Base-by-base conservation (phyloP, 768 basidiomycete species). In the Butyriboletus loyo region DNA sequence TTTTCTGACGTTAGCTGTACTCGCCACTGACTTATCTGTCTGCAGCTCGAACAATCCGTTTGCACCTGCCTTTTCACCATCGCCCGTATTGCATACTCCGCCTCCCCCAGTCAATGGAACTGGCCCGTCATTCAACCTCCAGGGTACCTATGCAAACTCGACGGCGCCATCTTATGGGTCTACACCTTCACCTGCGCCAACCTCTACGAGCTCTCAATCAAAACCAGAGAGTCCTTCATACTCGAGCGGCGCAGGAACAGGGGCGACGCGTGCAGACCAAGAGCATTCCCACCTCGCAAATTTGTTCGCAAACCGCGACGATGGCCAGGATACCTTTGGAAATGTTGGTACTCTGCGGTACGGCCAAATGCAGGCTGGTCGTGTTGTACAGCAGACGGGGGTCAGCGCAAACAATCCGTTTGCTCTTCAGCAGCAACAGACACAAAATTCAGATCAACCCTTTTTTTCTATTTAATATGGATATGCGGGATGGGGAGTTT, bases 21-120 rank as follows among this genome's bases (percentile, higher is more conserved):
- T 52, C 30, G 37, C n/a, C 35, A 25, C 60, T 69, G 22, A 62
- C 69, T 53, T 52, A 14, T 62, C 62, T n/a, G 67, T 64, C 5
- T 69, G 58, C 60, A 91, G 92, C 9, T 87, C 92, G 32, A 98
- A 98, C 78, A 99, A 99, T 67, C 97, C 97, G 1, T 98, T 99
- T 63, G 95, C 93, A 0, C 65, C 76, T 56, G 52, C 70, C 22
- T 22, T 72, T 42, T 55, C 71, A 25, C 49, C 68, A 17, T 47
- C 68, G 24, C 61, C 72, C 8, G 62, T 67, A 22, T 47, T 71
- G 19, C 66, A 79, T 1, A 58, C 72, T 0, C 59, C 77, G 1
- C 67, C 73, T 9, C 44, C 69, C 59, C 52, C 66, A 66, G 28
- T 65, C 70, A 47, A 75, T 61, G 50, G 63, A 50, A 51, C 64